Percentiles rank a stretch among this genome's conserved stretches.
These are phyloP conservation scores for Aspergillus awamori DNA, from an alignment of 2,329 filamentous ascomycete species.

Conservation along the genomic window DNA sequence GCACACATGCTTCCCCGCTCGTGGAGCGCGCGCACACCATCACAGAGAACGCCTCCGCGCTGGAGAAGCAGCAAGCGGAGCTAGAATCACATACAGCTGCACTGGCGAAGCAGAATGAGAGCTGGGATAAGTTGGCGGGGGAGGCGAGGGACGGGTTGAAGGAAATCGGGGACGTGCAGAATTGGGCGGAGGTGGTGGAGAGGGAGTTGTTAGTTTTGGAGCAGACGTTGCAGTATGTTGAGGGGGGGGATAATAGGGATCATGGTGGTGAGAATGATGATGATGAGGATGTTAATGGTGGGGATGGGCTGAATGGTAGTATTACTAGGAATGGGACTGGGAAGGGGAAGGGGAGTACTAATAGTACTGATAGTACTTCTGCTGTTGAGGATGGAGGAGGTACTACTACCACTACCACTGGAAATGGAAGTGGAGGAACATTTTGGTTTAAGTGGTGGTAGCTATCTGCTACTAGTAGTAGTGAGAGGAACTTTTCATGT, in stretches of 20 bases:
- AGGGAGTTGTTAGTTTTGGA: conserved; percentile 49
- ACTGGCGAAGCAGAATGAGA: conserved; percentile 56
- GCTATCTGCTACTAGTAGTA: too few species aligned
- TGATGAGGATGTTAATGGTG: conserved; percentile 1
- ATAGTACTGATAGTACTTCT: too few species aligned
- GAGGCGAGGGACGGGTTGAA: conserved; percentile 60
- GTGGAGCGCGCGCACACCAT: conserved; percentile 58
- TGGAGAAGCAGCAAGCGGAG: conserved; percentile 59
- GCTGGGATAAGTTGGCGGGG: conserved; percentile 58
- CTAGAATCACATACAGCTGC: conserved; percentile 54
- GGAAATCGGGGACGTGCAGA: conserved; percentile 66
- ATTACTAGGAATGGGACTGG: too few species aligned
- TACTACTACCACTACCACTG: too few species aligned
- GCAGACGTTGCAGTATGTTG: conserved; percentile 43
- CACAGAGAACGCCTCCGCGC: conserved; percentile 57
- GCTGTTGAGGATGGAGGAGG: too few species aligned
- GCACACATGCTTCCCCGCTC: conserved; percentile 56
- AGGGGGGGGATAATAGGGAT: neutral
- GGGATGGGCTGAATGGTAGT: neutral
- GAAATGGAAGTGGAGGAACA: too few species aligned
- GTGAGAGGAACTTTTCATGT: too few species aligned
- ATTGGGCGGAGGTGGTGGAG: conserved; percentile 66
- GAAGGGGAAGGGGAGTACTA: too few species aligned
- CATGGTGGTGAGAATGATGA: conserved; percentile 6
- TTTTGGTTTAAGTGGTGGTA: too few species aligned